phyloP scores from a whole-genome alignment of 163 green algal genomes.

The Chloromonas sp. region DNA sequence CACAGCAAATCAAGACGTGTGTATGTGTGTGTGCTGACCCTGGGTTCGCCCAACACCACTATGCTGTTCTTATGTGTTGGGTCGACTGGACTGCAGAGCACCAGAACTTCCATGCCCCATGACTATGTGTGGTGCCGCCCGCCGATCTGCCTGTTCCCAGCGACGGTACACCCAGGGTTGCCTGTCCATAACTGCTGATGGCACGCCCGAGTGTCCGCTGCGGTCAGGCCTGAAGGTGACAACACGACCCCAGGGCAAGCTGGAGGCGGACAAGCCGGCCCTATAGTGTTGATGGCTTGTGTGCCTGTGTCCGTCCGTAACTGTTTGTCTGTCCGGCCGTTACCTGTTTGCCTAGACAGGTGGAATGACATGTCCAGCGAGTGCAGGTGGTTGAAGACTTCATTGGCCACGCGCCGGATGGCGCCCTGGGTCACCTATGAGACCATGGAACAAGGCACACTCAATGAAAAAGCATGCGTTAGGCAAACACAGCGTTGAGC shows the following conservation, averaged over 20 bases:
- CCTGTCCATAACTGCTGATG: not conserved
- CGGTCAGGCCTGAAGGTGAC: not conserved
- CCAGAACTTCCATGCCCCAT: too few species aligned
- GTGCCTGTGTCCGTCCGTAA: not conserved
- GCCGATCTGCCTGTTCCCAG: too few species aligned
- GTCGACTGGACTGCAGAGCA: too few species aligned
- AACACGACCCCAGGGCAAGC: not conserved
- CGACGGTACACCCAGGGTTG: too few species aligned
- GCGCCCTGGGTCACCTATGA: constrained; percentile 48
- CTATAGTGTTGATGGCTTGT: too few species aligned
- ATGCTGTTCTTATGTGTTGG: too few species aligned
- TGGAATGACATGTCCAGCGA: constrained; percentile 87
- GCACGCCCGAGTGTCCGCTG: not conserved
- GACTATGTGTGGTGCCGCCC: too few species aligned
- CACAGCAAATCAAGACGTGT: not conserved
- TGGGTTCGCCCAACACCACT: not conserved
- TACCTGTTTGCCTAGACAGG: constrained; percentile 72
- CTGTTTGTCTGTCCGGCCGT: not conserved
- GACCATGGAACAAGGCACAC: not conserved
- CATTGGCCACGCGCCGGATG: constrained; percentile 62
- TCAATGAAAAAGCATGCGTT: not conserved
- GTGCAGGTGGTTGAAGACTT: constrained; percentile 90
- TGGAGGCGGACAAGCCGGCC: not conserved
- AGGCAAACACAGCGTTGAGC: not conserved
- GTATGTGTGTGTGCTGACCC: not conserved